These are phyloP conservation scores for Arxiozyma bovina DNA, from an alignment of 1,139 yeast genomes.

Conservation along the genomic window DNA sequence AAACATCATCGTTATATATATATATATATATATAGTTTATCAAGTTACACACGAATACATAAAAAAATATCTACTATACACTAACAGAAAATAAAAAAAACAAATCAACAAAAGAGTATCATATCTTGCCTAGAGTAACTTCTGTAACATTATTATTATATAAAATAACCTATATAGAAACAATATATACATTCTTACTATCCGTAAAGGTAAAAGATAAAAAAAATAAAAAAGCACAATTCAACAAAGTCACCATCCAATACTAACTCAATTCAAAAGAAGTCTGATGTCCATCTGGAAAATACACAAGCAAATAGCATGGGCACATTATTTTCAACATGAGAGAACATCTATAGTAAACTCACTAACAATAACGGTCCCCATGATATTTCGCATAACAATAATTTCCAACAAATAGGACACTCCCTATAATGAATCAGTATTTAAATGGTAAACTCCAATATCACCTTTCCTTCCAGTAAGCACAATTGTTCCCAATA, in stretches of 20 bases:
- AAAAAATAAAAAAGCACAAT: background rate
- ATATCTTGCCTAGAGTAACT: background rate
- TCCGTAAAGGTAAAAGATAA: background rate
- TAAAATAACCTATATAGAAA: slow-evolving; percentile 1
- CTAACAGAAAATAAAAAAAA: background rate
- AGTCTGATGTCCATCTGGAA: background rate
- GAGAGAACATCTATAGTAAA: background rate
- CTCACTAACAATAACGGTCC: background rate
- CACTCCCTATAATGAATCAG: slow-evolving; percentile 4
- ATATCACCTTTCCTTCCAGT: background rate
- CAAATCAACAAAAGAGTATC: background rate
- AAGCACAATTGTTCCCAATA: background rate
- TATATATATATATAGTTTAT: no score
- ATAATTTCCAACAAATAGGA: background rate
- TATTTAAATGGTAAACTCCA: background rate
- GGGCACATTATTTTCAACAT: background rate
- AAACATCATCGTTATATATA: no score
- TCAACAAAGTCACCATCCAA: background rate
- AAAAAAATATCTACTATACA: background rate
- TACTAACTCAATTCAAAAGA: slow-evolving; percentile 3
- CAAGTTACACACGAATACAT: background rate
- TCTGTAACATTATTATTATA: slow-evolving; percentile 2
- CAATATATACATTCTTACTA: slow-evolving; percentile 1
- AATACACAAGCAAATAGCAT: background rate
- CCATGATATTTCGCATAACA: background rate